Evolutionary conservation across 768 basidiomycete genomes (phyloP).

Genomic region (Mycena pura): DNA sequence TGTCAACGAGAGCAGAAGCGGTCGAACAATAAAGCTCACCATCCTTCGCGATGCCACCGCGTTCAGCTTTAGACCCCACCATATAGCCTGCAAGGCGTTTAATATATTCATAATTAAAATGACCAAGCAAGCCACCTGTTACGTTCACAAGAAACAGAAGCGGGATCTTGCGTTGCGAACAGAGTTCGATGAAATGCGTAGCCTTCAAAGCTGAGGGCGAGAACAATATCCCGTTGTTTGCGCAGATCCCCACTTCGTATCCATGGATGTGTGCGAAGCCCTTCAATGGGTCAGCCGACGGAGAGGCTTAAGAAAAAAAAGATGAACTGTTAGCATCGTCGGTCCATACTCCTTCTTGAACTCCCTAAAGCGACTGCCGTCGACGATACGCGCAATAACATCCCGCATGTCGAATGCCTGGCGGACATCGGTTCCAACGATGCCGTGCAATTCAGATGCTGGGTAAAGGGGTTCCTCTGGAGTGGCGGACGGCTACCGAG

Average conservation of each 20-base stretch:
- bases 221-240: slow-evolving; percentile 94
- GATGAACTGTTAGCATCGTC: slow-evolving; percentile 83
- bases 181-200: slow-evolving; percentile 94
- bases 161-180: slow-evolving; percentile 89
- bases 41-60: slow-evolving; percentile 87
- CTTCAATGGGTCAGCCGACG: slow-evolving; percentile 42
- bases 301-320: background rate
- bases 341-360: slow-evolving; percentile 96
- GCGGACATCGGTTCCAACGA: slow-evolving; percentile 88
- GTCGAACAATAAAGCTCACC: slow-evolving; percentile 47
- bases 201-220: slow-evolving; percentile 94
- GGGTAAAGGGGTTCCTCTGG: slow-evolving; percentile 82
- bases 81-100: slow-evolving; percentile 69
- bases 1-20: slow-evolving; percentile 9
- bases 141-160: slow-evolving; percentile 95
- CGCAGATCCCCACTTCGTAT: slow-evolving; percentile 89
- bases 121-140: slow-evolving; percentile 57
- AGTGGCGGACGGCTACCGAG: slow-evolving; percentile 56
- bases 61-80: slow-evolving; percentile 96
- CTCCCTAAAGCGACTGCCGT: slow-evolving; percentile 90
- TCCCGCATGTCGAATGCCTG: slow-evolving; percentile 95
- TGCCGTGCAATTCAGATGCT: slow-evolving; percentile 84
- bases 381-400: slow-evolving; percentile 89
- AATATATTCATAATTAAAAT: background rate
- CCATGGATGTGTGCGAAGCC: slow-evolving; percentile 92